Evolutionary conservation across 768 basidiomycete genomes (phyloP).

Genomic region (Omphalotus guepiniiformis): DNA sequence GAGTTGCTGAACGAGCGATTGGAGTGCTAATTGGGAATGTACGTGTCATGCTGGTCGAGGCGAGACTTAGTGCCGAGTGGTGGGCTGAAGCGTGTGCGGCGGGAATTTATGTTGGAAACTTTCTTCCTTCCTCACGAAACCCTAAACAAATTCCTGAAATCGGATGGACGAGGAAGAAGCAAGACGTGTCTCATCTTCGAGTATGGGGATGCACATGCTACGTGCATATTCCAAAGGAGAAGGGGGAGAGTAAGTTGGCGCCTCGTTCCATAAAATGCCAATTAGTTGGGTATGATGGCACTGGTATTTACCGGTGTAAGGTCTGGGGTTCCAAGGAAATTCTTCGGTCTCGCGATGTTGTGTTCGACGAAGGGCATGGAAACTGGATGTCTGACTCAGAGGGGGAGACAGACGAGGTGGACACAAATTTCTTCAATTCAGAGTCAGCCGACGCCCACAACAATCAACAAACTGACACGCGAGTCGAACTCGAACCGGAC

Average conservation of each 20-base stretch:
- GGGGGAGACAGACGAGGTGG: conserved; percentile 3
- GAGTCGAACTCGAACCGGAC: neutral
- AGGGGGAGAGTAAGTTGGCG: too few species aligned
- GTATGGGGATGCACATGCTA: too few species aligned
- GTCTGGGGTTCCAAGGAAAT: neutral
- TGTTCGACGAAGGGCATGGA: neutral
- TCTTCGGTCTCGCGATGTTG: neutral
- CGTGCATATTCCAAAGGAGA: too few species aligned
- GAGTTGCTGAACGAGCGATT: conserved; percentile 6
- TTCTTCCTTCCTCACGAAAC: too few species aligned
- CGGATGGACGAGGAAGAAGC: too few species aligned
- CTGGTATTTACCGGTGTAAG: neutral
- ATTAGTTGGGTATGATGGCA: neutral
- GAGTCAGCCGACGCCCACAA: neutral
- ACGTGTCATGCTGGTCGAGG: conserved; percentile 7
- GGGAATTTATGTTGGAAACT: too few species aligned
- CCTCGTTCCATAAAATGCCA: neutral
- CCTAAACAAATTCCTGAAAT: too few species aligned
- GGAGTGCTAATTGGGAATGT: neutral
- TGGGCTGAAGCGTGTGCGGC: too few species aligned
- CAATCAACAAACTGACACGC: too few species aligned
- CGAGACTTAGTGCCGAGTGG: too few species aligned
- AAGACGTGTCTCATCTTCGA: too few species aligned
- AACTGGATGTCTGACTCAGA: neutral
- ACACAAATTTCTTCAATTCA: neutral